Evolutionary conservation across 1,139 yeast species (phyloP), one percentile per base, ranked within the genome.

Genomic region (Magnusiomyces magnusii): DNA sequence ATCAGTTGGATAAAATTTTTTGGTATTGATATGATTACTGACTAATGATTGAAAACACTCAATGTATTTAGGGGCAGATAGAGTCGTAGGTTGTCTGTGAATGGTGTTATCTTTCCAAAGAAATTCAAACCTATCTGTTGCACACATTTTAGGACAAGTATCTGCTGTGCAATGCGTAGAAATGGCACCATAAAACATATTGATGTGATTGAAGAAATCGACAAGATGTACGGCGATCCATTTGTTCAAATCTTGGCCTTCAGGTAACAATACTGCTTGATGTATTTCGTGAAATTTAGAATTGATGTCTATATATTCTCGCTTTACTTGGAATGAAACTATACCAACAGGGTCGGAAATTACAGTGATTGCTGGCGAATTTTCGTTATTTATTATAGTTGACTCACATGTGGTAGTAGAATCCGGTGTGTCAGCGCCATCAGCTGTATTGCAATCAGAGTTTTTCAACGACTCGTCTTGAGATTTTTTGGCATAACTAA

Each of bases 11-110:
- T 95, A 93, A 21, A 89, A 82, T 62, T 84, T 80, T 69, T 91
- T 97, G 71, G 92, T 91, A 71, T 93, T 98, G 62, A 93, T 82
- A 62, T 88, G 85, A 21, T 83, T 82, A 73, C 93, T 98, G 59
- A 91, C 87, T 98, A 99, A 95, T 65, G 81, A 83, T 96, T 95
- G 90, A 67, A 93, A 80, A 63, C 86, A 83, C 71, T 93, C 98
- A 57, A 92, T 92, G 69, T 93, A 93, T 63, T 88, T 95, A 55
- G 98, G 96, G 0, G 99, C 99, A 44, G 95, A 85, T 66, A 93
- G 80, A 28, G 85, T 81, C 9, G 93, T 85, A 1, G 92, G 88
- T 61, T 79, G 83, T 61, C 68, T 76, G 74, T 69, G 76, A 71
- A 78, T 72, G 15, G 81, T 73, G 67, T 77, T 74, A 67, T 89